These are phyloP conservation scores for Nicotiana obtusifolia DNA, from an alignment of 257 asterid species.

Conservation along the genomic window DNA sequence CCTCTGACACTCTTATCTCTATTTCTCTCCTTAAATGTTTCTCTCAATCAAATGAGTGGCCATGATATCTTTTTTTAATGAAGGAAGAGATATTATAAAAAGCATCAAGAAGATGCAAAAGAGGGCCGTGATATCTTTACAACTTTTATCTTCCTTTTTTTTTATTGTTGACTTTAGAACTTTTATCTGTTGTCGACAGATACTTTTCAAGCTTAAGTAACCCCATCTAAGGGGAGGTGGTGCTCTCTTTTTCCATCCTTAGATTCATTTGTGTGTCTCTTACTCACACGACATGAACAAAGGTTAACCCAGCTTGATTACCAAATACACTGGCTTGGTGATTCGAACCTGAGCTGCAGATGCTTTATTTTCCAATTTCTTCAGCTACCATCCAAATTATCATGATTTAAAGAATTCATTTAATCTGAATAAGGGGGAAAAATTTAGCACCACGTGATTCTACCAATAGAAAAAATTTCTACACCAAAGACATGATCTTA, in stretches of 20 bases:
- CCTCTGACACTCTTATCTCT: too few relatives aligned
- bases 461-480: neutral
- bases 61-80: too few relatives aligned
- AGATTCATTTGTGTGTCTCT: neutral
- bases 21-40: too few relatives aligned
- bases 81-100: too few relatives aligned
- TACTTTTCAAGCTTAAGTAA: neutral
- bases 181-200: too few relatives aligned
- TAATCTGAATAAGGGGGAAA: neutral
- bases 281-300: neutral
- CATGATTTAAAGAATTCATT: neutral
- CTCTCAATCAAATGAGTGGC: too few relatives aligned
- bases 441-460: neutral
- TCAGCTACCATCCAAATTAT: neutral
- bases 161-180: too few relatives aligned
- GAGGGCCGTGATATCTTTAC: too few relatives aligned
- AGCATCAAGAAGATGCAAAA: too few relatives aligned
- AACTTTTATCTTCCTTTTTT: too few relatives aligned
- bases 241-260: neutral
- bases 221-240: neutral
- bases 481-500: neutral
- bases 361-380: neutral
- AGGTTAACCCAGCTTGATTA: neutral
- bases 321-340: neutral
- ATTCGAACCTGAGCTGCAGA: conserved; percentile 4